phyloP scores from a whole-genome alignment of 31 red algal genomes.

The Endocladia muricata region DNA sequence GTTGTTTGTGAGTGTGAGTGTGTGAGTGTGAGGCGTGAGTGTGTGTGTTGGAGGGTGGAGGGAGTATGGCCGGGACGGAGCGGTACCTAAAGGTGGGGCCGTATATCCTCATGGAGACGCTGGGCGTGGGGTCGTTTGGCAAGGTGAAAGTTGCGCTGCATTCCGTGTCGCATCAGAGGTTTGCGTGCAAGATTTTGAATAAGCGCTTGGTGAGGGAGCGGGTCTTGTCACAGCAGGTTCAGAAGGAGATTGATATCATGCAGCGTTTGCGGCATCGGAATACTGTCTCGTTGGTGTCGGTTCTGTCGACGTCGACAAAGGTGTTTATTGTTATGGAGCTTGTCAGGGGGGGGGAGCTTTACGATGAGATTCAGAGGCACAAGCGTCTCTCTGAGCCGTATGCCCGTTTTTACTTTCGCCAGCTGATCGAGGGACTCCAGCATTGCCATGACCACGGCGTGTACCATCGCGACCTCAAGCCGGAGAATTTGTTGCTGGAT shows the following conservation, averaged over 20 bases:
- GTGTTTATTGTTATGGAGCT: constrained; percentile 97
- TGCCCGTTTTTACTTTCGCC: constrained; percentile 85
- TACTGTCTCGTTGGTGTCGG: constrained; percentile 86
- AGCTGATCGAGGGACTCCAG: constrained; percentile 87
- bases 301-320: constrained; percentile 74
- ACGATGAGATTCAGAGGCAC: constrained; percentile 67
- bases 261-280: constrained; percentile 85
- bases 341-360: constrained; percentile 87
- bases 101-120: constrained; percentile 56
- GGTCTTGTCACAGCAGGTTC: constrained; percentile 84
- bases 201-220: constrained; percentile 83
- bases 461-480: constrained; percentile 86
- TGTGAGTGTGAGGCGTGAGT: too few relatives aligned
- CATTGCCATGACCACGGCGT: constrained; percentile 85
- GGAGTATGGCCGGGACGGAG: too few relatives aligned
- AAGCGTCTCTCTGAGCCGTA: constrained; percentile 57
- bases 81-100: constrained; percentile 38
- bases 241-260: constrained; percentile 97
- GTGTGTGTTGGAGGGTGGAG: too few relatives aligned
- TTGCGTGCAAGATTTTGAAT: constrained; percentile 92
- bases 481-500: constrained; percentile 83
- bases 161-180: constrained; percentile 65
- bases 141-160: constrained; percentile 91
- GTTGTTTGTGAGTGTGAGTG: too few relatives aligned
- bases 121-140: constrained; percentile 68